phyloP scores from a whole-genome alignment of 148 eudicot genomes.

The Vaccinium vitisidaea region DNA sequence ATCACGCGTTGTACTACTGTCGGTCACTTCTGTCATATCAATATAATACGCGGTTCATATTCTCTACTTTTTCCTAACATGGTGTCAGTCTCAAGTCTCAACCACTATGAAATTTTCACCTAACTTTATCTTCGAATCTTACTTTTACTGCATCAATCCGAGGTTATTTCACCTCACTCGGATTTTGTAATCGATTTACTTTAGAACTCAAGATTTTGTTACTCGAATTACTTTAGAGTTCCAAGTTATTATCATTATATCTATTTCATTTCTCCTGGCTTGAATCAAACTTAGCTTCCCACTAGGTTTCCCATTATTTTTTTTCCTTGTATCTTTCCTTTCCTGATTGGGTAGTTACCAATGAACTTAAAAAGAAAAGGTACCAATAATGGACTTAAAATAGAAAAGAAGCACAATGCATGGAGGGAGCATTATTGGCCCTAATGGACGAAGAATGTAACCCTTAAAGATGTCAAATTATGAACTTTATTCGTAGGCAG shows the following conservation, averaged over 20 bases:
- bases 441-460: background rate
- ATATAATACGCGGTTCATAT: background rate
- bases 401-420: slow-evolving; percentile 1
- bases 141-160: background rate
- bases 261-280: background rate
- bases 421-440: background rate
- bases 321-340: too few relatives aligned
- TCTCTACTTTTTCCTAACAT: background rate
- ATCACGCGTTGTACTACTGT: background rate
- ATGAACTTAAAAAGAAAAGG: background rate
- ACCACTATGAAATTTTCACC: background rate
- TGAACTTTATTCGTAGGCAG: background rate
- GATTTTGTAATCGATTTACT: background rate
- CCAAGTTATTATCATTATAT: background rate
- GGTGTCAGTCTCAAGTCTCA: background rate
- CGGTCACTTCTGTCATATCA: background rate
- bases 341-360: background rate
- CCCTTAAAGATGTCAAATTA: background rate
- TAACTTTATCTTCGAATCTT: background rate
- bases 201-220: too few relatives aligned
- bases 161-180: background rate
- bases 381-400: background rate
- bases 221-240: background rate
- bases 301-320: background rate
- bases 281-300: background rate